Evolutionary conservation across 2,329 filamentous ascomycete species (phyloP).

Genomic region (Sphaerostilbella broomeana): DNA sequence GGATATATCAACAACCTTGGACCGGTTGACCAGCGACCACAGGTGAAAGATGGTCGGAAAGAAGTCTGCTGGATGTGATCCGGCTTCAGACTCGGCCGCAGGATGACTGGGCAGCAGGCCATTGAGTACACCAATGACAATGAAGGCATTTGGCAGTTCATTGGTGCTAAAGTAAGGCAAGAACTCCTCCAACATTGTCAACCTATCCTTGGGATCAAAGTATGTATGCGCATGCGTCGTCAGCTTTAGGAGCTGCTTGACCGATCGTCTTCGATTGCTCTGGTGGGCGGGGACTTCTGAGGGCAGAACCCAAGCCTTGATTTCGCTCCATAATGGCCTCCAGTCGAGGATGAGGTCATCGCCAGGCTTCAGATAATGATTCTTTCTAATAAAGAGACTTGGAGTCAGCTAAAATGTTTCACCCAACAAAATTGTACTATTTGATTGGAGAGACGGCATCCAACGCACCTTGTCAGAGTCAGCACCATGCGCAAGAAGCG

Average conservation of each 20-base stretch:
- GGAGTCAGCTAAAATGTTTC: slow-evolving; percentile 5
- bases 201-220: slow-evolving; percentile 82
- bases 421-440: slow-evolving; percentile 8
- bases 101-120: slow-evolving; percentile 80
- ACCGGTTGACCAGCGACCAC: slow-evolving; percentile 89
- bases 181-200: slow-evolving; percentile 73
- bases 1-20: slow-evolving; percentile 76
- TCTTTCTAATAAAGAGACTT: slow-evolving; percentile 54
- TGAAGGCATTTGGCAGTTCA: slow-evolving; percentile 84
- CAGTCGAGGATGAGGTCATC: slow-evolving; percentile 90
- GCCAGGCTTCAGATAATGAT: slow-evolving; percentile 87
- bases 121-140: slow-evolving; percentile 83
- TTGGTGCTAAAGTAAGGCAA: slow-evolving; percentile 88
- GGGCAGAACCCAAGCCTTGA: slow-evolving; percentile 85
- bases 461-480: slow-evolving; percentile 76
- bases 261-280: slow-evolving; percentile 45
- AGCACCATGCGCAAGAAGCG: slow-evolving; percentile 96
- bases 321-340: slow-evolving; percentile 84
- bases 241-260: slow-evolving; percentile 72
- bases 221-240: slow-evolving; percentile 87
- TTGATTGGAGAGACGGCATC: background rate
- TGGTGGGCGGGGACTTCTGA: slow-evolving; percentile 68
- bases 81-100: slow-evolving; percentile 60
- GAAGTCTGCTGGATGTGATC: slow-evolving; percentile 82
- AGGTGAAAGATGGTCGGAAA: slow-evolving; percentile 93